Base-by-base conservation (phyloP, 352 stramenopile genomes). In the Blastocystis sp. region DNA sequence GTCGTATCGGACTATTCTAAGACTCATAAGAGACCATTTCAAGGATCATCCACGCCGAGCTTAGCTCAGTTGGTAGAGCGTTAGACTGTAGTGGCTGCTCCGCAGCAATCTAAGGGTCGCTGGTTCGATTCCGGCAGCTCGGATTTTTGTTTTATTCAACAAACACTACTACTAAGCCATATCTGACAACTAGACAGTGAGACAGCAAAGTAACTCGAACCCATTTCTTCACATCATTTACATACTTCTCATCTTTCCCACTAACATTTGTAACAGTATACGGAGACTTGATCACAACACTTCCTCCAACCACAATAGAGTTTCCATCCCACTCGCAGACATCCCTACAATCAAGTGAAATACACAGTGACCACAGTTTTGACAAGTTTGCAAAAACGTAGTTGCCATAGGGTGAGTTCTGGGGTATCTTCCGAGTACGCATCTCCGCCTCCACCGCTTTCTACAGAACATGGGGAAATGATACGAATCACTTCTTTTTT, bases 31-130 rank as follows among this genome's bases (percentile, higher is more conserved):
- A 24, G 26, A 50, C 13, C 50, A 45, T 30, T 6, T 45, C 24
- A n/a, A 37, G 3, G 30, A 75, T 0, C 0, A 75, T 3, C 30
- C 8, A 41, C 30, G 20, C 64, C 64, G 64, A 75, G 64, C 64
- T 75, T 75, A 75, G 64, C 64, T 75, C 64, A 75, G 64, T 75
- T 75, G 64, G 64, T 75, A 75, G 64, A 75, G 64, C 64, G 64
- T 75, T 75, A 75, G 64, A 75, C 64, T 75, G 64, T 75, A 75
- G 64, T 75, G 64, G 64, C 64, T 75, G 64, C 64, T 75, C 64
- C 64, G 64, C 64, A 75, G 64, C 64, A 75, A 75, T 75, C 64
- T 75, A 75, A 75, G 66, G 39, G 39, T 78, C 66, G 66, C 39
- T 78, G 66, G 26, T 53, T 59, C 66, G 39, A 78, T 78, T 78